Conservation (phyloP, 164 flowering plant genomes). For the Sedum album region DNA sequence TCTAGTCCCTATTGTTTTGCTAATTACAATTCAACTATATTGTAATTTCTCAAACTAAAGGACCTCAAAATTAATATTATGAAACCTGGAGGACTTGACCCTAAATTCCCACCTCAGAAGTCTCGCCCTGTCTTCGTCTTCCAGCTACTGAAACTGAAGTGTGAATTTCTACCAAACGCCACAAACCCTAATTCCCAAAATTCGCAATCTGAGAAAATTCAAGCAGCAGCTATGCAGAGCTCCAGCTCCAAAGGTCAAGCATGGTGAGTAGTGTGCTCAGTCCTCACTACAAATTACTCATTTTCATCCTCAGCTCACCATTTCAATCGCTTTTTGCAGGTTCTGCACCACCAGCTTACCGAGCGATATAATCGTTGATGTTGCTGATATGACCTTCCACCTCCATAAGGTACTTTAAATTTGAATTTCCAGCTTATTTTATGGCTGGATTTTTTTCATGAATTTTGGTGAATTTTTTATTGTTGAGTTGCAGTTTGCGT, state of each 20-base stretch:
- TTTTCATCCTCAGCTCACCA: neutral
- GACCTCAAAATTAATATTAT: no score
- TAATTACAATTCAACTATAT: no score
- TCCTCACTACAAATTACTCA: neutral
- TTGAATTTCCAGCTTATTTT: no score
- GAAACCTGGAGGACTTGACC: no score
- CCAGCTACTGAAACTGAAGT: neutral
- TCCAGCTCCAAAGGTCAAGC: constrained; percentile 88
- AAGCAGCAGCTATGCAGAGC: constrained; percentile 10
- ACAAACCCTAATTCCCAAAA: neutral
- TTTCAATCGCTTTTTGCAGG: constrained; percentile 29
- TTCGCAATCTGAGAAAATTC: neutral
- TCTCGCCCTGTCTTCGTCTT: no score
- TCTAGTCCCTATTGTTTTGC: no score
- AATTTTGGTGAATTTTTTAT: neutral
- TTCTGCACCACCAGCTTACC: constrained; percentile 93
- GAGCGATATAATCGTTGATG: constrained; percentile 80
- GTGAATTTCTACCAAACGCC: neutral
- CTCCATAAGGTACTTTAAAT: neutral
- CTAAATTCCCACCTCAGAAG: no score
- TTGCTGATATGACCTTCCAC: constrained; percentile 76
- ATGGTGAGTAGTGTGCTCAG: constrained; percentile 36
- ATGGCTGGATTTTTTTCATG: neutral
- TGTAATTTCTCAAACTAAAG: no score
- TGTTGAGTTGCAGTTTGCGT: constrained; percentile 50